A percentile compares a stretch with the other conserved stretches of the same genome.
Evolutionary conservation across 2,329 filamentous ascomycete genomes (phyloP).

Genomic region (Diplodia scrobiculata): DNA sequence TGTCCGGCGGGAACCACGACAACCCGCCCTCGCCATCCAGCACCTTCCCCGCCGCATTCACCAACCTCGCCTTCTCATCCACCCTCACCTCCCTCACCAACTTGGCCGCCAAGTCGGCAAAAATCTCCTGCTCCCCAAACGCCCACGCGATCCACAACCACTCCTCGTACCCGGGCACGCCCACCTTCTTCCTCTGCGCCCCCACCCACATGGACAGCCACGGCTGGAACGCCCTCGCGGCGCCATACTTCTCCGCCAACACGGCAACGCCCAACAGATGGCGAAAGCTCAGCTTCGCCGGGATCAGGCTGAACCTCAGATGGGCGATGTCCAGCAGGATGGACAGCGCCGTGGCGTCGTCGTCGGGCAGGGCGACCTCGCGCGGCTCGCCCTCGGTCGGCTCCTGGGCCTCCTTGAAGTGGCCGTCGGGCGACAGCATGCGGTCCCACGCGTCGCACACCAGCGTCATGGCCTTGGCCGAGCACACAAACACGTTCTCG

Average conservation of each 20-base stretch:
- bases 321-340: constrained; percentile 43
- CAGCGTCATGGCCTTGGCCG: constrained; percentile 30
- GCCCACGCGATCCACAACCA: constrained; percentile 38
- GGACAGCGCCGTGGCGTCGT: constrained; percentile 39
- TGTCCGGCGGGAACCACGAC: not conserved
- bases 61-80: not conserved
- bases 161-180: constrained; percentile 32
- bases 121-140: constrained; percentile 35
- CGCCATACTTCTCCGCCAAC: constrained; percentile 37
- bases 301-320: constrained; percentile 35
- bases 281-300: constrained; percentile 33
- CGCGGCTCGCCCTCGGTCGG: too few species aligned
- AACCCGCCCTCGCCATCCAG: not conserved
- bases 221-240: constrained; percentile 37
- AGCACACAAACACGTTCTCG: constrained; percentile 30
- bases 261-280: constrained; percentile 37
- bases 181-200: constrained; percentile 28
- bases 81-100: constrained; percentile 19
- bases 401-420: constrained; percentile 23
- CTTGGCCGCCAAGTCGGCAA: constrained; percentile 31
- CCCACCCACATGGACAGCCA: constrained; percentile 34
- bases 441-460: constrained; percentile 35
- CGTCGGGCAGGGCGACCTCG: constrained; percentile 38
- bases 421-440: constrained; percentile 31
- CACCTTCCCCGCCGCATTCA: not conserved